Conservation (phyloP, 371 early-diverging fungal genomes). For the Mortierella sp. region DNA sequence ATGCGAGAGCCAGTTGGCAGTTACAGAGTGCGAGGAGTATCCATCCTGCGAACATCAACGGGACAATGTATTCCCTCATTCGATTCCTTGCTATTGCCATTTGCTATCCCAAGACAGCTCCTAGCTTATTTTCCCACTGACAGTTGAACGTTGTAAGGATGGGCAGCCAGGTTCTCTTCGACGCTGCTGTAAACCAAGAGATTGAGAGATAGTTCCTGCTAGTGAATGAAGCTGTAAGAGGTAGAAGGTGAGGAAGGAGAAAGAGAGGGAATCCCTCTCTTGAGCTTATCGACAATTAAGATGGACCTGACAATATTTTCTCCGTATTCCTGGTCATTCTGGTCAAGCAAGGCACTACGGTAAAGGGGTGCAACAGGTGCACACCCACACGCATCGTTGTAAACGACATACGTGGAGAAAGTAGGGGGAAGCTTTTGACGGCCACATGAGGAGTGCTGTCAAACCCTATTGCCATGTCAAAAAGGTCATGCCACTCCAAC, state of each 20-base stretch:
- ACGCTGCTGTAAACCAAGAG: no score
- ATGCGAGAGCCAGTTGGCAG: background rate
- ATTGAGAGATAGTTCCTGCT: no score
- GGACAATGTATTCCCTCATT: background rate
- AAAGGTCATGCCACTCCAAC: background rate
- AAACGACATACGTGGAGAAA: no score
- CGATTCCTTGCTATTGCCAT: background rate
- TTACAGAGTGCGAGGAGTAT: background rate
- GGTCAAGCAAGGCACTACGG: background rate
- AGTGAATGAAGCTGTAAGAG: background rate
- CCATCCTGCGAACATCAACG: background rate
- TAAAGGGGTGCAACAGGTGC: background rate
- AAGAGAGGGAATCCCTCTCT: background rate
- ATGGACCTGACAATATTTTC: background rate
- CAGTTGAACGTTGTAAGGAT: no score
- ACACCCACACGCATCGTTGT: no score
- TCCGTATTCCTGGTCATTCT: background rate
- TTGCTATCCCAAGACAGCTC: no score
- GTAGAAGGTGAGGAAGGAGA: background rate
- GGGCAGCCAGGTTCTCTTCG: no score
- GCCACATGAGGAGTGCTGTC: constrained; percentile 3
- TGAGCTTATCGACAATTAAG: background rate
- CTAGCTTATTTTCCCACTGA: no score
- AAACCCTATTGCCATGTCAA: no score
- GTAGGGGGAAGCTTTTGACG: background rate